Percentiles rank a stretch among this genome's conserved stretches.
These are phyloP conservation scores for Fusarium secorum DNA, from an alignment of 2,329 filamentous ascomycete species.

Conservation along the genomic window DNA sequence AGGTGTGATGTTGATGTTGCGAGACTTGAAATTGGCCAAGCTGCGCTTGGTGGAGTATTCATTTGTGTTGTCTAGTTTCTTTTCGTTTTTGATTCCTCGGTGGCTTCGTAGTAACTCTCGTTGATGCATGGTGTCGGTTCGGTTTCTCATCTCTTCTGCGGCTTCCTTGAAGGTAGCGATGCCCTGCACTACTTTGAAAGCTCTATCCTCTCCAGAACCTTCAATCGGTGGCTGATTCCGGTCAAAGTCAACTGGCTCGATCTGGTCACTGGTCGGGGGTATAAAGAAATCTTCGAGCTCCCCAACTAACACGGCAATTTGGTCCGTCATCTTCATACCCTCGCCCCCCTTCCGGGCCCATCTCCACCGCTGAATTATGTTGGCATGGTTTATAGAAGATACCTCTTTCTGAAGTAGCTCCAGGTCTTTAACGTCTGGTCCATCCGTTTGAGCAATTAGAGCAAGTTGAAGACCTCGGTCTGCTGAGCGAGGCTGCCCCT, in stretches of 20 bases:
- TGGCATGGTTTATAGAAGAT: not conserved
- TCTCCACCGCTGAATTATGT: not conserved
- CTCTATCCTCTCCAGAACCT: not conserved
- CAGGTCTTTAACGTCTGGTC: rapidly evolving
- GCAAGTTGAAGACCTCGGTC: not conserved
- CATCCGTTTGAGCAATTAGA: not conserved
- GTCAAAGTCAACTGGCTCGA: not conserved
- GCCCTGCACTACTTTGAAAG: not conserved
- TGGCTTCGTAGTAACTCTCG: not conserved
- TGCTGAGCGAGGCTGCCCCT: rapidly evolving
- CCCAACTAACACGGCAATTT: not conserved
- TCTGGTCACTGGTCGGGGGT: not conserved
- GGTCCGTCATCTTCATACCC: not conserved
- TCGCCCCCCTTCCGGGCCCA: not conserved
- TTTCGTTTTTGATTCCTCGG: not conserved
- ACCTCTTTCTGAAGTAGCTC: rapidly evolving
- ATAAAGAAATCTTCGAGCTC: not conserved
- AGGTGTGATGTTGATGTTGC: not conserved
- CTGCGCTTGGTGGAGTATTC: not conserved
- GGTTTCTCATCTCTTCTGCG: not conserved
- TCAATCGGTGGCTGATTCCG: rapidly evolving
- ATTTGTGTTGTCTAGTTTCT: rapidly evolving
- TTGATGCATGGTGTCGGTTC: not conserved
- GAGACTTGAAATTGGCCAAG: not conserved
- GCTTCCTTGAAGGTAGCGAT: not conserved